A percentile compares a stretch with the other conserved stretches of the same genome.
phyloP scores from a whole-genome alignment of 768 basidiomycete species.

The Russula sp. region DNA sequence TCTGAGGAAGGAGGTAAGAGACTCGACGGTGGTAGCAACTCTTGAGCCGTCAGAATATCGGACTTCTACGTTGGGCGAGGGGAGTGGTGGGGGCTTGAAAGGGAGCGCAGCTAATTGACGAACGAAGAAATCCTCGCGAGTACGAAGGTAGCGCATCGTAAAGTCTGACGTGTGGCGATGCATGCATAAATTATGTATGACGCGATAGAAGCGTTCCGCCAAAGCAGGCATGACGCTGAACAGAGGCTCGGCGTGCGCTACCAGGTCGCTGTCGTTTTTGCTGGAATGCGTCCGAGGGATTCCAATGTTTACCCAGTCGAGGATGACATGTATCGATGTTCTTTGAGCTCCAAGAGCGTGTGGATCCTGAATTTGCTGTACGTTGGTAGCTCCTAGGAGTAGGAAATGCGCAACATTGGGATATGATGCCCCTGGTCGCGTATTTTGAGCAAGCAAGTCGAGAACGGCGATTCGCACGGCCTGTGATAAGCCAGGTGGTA shows the following conservation, averaged over 20 bases:
- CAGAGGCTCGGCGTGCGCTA: constrained; percentile 41
- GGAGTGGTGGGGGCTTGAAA: constrained; percentile 48
- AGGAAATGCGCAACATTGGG: constrained; percentile 89
- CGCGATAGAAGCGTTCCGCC: constrained; percentile 79
- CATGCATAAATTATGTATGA: constrained; percentile 82
- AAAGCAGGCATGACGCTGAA: constrained; percentile 64
- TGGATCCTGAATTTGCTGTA: constrained; percentile 71
- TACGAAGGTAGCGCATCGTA: constrained; percentile 79
- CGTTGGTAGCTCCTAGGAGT: constrained; percentile 59
- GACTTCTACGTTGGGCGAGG: constrained; percentile 52
- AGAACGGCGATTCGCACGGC: constrained; percentile 72
- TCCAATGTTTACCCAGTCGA: constrained; percentile 70
- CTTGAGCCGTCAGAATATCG: constrained; percentile 67
- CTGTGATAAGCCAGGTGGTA: constrained; percentile 48
- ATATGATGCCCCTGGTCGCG: constrained; percentile 50
- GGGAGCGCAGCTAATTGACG: constrained; percentile 79
- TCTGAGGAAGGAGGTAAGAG: constrained; percentile 70
- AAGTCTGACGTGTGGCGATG: constrained; percentile 78
- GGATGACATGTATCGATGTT: constrained; percentile 74
- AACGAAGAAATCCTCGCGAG: constrained; percentile 83
- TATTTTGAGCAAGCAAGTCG: constrained; percentile 76
- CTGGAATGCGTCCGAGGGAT: constrained; percentile 51
- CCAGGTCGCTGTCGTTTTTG: constrained; percentile 35
- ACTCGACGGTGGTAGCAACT: constrained; percentile 58
- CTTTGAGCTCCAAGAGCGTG: constrained; percentile 62